Base-by-base conservation (phyloP, 495 filamentous ascomycete species). In the Penicillium egyptiacum region DNA sequence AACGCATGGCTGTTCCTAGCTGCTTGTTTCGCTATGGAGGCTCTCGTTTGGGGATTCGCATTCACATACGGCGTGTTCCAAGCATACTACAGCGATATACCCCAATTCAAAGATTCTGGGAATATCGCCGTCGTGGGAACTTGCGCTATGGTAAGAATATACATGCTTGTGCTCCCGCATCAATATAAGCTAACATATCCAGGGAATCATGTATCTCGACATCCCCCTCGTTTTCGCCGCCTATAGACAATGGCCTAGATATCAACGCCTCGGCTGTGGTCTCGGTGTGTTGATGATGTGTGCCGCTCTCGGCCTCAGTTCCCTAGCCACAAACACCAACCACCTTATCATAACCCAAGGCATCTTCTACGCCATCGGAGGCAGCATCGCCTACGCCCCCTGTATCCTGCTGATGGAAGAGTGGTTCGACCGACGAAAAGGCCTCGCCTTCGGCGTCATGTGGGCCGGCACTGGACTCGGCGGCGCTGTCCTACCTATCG, bases 1-100 rank as follows among this genome's bases (percentile, higher is more conserved):
- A 70, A 83, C 33, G 85, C 86, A 1, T 88, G 82, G 81, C 70
- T 86, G 0, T 85, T 84, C 56, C 72, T 89, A 0, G 71, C 74
- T 0, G 81, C 79, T 0, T 76, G 77, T 55, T 87, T 87, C 65
- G 65, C 79, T 48, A 72, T 87, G 40, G 84, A 89, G 56, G 79
- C 72, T n/a, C 66, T 87, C 8, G 71, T 85, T 3, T 88, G 83
- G 83, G 60, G 60, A 33, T 43, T 75, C 49, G 69, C 76, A 11
- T 70, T 78, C 50, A 63, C 77, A 10, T 79, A 75, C 57, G 75
- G 74, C 53, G 69, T 80, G 16, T 73, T 75, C 47, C 70, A 75
- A 39, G 70, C 67, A 22, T 68, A 73, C 58, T 75, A 74, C 46
- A 45, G 50, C 16, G 52, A 60, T 3, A 57, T 20, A 0, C 37